These are phyloP conservation scores for Colletotrichum tropicale DNA, from an alignment of 2,329 filamentous ascomycete species.

Conservation along the genomic window DNA sequence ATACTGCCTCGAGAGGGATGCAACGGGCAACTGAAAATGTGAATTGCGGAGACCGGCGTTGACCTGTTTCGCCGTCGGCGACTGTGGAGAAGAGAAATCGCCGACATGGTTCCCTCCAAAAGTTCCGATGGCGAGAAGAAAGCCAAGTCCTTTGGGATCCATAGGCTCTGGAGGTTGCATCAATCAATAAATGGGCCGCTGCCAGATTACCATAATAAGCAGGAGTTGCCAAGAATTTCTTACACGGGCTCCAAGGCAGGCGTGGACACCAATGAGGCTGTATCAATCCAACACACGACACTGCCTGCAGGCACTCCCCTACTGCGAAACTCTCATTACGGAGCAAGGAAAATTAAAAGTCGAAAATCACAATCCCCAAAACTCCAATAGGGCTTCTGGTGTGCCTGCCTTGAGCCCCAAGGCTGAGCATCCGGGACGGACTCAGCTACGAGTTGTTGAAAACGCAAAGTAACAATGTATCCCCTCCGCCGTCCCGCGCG, in stretches of 20 bases:
- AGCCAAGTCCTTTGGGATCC: not conserved
- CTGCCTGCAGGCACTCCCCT: not conserved
- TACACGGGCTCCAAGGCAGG: not conserved
- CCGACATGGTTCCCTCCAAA: not conserved
- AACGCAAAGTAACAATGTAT: not conserved
- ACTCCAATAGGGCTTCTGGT: not conserved
- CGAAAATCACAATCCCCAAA: not conserved
- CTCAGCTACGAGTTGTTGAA: not conserved
- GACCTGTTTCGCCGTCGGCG: not conserved
- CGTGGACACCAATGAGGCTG: not conserved
- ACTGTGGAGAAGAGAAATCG: not conserved
- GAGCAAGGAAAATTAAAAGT: not conserved
- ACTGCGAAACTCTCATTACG: fast-evolving
- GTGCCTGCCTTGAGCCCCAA: not conserved
- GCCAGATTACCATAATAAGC: not conserved
- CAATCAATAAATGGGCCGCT: not conserved
- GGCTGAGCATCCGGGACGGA: not conserved
- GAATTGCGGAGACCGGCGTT: not conserved
- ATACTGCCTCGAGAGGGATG: fast-evolving
- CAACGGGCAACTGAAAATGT: fast-evolving
- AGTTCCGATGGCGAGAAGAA: not conserved
- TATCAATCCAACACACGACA: not conserved
- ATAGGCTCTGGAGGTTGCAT: fast-evolving
- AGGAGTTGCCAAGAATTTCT: not conserved
- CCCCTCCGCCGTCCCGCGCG: not conserved